Evolutionary conservation across 352 stramenopile species (phyloP), one percentile per base, ranked within the genome.

Genomic region (Pythium apleroticum): DNA sequence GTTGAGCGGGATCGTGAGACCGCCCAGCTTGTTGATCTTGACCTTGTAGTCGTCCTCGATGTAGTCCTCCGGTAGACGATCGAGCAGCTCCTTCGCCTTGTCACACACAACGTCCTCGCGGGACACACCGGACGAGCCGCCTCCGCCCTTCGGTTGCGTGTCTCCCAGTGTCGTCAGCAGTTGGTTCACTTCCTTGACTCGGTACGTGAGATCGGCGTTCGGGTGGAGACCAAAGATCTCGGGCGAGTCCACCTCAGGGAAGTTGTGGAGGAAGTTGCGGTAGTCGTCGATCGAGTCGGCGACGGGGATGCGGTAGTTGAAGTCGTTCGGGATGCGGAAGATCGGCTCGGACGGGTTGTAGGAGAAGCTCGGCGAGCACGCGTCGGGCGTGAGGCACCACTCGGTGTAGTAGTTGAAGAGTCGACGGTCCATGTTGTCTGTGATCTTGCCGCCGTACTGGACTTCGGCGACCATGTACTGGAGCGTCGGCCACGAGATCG

Each of bases 371-470:
- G 86, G 57, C 19, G 74, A 81, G 53, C 87, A 94, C 25, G 86
- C 85, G 14, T 95, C 86, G 9, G 86, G 80, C 37, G 97, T 95
- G 52, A 97, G 97, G 24, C 98, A 96, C 96, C 96, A 99, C 75
- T 98, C 92, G 17, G 95, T 96, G 74, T 99, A 99, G 39, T 93
- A 99, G 68, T 98, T 98, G 71, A 99, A 99, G 50, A 99, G 77
- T 22, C 96, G 81, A 0, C 97, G 94, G 68, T 99, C 97, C 72
- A 99, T 88, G 61, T 98, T 98, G 77, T 99, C 97, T 11, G 97
- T 99, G 69, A 99, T 99, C 73, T 99, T 99, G 68, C 97, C 97
- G 45, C 97, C 97, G 77, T 99, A 99, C 69, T 99, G 95, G 14
- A 98, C 96, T 74, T 99, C 97, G 10, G 93, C 91, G 27, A 99